A percentile compares a stretch with the other conserved stretches of the same genome.
Evolutionary conservation across 23 red algal species (phyloP).

Genomic region (Cyanidiococcus yangmingshanensis): DNA sequence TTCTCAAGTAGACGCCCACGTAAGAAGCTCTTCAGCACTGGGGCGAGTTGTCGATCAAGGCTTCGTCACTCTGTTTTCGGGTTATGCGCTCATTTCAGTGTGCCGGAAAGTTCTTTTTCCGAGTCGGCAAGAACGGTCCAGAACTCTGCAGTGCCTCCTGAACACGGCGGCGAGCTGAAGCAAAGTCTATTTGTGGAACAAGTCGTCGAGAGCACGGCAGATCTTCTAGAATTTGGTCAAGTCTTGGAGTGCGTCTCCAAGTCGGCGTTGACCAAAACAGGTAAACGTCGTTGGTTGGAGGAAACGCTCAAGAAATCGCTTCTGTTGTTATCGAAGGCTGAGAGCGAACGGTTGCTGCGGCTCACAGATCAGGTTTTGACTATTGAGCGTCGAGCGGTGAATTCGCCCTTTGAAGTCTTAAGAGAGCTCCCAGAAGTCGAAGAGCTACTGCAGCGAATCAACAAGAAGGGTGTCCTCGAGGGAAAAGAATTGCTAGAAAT

Average conservation of each 20-base stretch:
- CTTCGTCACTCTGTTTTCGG: too few species aligned
- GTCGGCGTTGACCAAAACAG: neutral
- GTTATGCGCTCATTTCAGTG: too few species aligned
- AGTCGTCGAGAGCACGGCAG: neutral
- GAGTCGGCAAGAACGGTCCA: too few species aligned
- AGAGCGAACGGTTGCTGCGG: neutral
- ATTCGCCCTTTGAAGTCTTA: neutral
- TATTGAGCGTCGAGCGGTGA: neutral
- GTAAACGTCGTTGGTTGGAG: neutral
- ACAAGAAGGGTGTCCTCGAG: conserved; percentile 29
- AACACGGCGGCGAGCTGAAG: too few species aligned
- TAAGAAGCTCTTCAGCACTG: too few species aligned
- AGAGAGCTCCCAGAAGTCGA: conserved; percentile 16
- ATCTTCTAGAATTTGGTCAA: neutral
- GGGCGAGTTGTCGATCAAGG: too few species aligned
- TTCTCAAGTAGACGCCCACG: too few species aligned
- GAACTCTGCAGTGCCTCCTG: too few species aligned
- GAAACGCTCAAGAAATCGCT: neutral
- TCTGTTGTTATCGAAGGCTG: neutral
- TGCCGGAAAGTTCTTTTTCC: too few species aligned
- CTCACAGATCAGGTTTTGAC: neutral
- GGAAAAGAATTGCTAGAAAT: conserved; percentile 44
- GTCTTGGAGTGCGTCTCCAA: neutral
- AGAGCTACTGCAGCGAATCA: conserved; percentile 3
- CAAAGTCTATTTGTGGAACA: too few species aligned